Base-by-base conservation (phyloP, 2,329 filamentous ascomycete genomes). In the Fusarium floridanum region DNA sequence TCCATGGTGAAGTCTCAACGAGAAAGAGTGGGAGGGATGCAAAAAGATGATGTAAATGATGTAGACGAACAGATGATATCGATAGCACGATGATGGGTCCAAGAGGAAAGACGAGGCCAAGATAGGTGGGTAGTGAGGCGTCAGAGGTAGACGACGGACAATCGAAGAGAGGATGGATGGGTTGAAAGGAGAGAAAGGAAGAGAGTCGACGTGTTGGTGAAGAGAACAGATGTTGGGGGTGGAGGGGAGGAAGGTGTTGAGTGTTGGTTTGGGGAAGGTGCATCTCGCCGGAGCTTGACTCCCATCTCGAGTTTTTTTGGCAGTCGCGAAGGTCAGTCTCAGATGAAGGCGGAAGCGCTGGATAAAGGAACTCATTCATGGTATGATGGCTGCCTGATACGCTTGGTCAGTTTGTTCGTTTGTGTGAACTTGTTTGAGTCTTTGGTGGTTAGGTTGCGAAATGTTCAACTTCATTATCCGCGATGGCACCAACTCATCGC, bases 1-100 rank as follows among this genome's bases (percentile, higher is more conserved):
- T 82, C 82, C 81, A 83, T 83, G 36, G 34, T 65, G 70, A 20
- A 50, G 53, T 16, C 56, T 59, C 64, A n/a, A 16, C 34, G 45
- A 22, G 16, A 36, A 10, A 43, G 45, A 10, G 27, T 9, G 11
- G 16, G 27, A 3, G n/a, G 14, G 8, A 22, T 43, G 16, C 36
- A 62, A 64, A 34, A 34, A 1, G 32, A 55, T 67, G 20, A 24
- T 61, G 24, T 16, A 53, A 45, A 29, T 41, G 56, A 66, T 69
- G 32, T 8, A n/a, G 12, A 14, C 7, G 9, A 50, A 55, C 4
- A 20, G 2, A 32, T 57, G 8, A 64, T 37, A 22, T 5, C 10
- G 36, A 29, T 50, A 48, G 67, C 24, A 32, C 10, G 64, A 67
- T 77, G 45, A n/a, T 75, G 16, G 36, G 56, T 61, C 24, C 24